These are phyloP conservation scores for Glomus cerebriforme DNA, from an alignment of 192 early-diverging fungal species.

Conservation along the genomic window DNA sequence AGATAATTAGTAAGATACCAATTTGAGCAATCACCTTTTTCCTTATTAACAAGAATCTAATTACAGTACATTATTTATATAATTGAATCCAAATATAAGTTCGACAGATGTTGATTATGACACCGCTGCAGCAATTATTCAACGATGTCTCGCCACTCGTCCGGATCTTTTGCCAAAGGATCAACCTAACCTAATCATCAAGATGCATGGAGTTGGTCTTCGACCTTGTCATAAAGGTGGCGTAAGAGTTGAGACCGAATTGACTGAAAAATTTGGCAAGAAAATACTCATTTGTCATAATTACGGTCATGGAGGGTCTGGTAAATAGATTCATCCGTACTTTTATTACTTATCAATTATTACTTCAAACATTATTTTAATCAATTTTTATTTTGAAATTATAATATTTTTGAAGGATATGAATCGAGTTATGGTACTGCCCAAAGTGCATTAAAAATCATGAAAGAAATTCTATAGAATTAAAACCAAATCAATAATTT, in stretches of 20 bases:
- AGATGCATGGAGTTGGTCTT: constrained; percentile 53
- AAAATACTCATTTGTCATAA: constrained; percentile 55
- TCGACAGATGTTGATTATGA: constrained; percentile 35
- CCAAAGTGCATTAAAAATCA: constrained; percentile 40
- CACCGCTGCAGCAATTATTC: constrained; percentile 50
- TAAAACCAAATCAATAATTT: neutral
- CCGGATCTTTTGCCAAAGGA: constrained; percentile 50
- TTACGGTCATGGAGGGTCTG: constrained; percentile 70
- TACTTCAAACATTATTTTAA: neutral
- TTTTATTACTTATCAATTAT: constrained; percentile 4
- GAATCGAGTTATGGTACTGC: constrained; percentile 67
- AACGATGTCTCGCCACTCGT: constrained; percentile 39
- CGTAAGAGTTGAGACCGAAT: constrained; percentile 52
- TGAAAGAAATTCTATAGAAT: constrained; percentile 39
- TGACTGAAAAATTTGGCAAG: constrained; percentile 22
- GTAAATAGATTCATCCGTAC: constrained; percentile 39
- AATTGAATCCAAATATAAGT: constrained; percentile 21
- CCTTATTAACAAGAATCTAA: neutral
- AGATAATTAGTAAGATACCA: constrained; percentile 19
- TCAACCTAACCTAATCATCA: constrained; percentile 33
- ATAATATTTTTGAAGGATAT: constrained; percentile 39
- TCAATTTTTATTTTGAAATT: neutral
- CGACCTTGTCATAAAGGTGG: constrained; percentile 57
- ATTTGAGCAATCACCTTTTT: neutral
- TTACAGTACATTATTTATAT: constrained; percentile 8